Base-by-base conservation (phyloP, 2,329 filamentous ascomycete species). In the Furcasterigmium furcatum region DNA sequence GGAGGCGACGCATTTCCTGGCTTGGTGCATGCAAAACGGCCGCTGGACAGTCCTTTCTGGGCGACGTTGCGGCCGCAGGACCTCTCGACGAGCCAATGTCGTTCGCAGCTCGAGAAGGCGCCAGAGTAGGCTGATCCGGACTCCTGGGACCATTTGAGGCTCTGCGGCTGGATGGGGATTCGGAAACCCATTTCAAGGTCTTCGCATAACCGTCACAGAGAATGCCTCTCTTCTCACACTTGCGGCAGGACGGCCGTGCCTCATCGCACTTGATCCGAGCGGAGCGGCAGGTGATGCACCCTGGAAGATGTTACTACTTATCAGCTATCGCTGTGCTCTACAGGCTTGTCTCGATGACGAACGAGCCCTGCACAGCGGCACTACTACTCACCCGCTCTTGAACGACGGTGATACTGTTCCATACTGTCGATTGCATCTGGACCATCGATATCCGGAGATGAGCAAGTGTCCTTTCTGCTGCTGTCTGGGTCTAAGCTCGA, bases 181-280 rank as follows among this genome's bases (percentile, higher is more conserved):
- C 20, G 30, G 42, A 39, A 36, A 48, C 42, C 46, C 49, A 46
- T 36, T 49, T 46, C 38, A 46, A 18, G 16, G 44, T 12, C 20
- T 45, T 36, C 13, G 29, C 22, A 38, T 50, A 46, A 18, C 46
- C 46, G 27, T n/a, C 25, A 4, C 48, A 48, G 9, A 5, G 16
- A 4, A 51, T 36, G 21, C 46, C 41, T 5, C 43, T 40, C 1
- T 27, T 36, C 14, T 35, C 30, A 4, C 41, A 46, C 18, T 46
- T 38, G 10, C 29, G n/a, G 21, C 46, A 45, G 2, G 32, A 16
- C 19, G 46, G 44, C 18, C 32, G 46, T 21, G 20, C 16, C 44
- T 46, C 49, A 25, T 46, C 44, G 22, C 41, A 47, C 22, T 43
- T 49, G 34, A 47, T 40, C 9, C 44, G 41, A 4, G 42, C 46